Evolutionary conservation across 2,329 filamentous ascomycete species (phyloP), one percentile per base, ranked within the genome.

Genomic region (Penicillium sp.): DNA sequence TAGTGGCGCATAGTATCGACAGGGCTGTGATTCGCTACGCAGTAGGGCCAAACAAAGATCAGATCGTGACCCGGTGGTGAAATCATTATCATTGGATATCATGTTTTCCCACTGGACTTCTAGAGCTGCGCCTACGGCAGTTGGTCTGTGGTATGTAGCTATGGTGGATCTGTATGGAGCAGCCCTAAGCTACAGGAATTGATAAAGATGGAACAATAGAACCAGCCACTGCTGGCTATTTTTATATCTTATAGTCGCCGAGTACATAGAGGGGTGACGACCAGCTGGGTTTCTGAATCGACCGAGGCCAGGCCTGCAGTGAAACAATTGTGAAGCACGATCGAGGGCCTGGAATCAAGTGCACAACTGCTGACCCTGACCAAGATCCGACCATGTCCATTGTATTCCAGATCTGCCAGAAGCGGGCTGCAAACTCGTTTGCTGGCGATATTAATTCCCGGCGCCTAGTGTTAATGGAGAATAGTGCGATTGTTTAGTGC

Each of bases 201-300:
- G 37, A 36, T 50, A 46, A 41, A 18, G 18, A 18, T 50, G 50
- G 50, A 42, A 55, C 46, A 53, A 50, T 53, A 53, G 39, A 33
- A 10, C 33, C 43, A 44, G 43, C 43, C 43, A 55, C 36, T 40
- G n/a, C 30, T 40, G 19, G 18, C 19, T 52, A 43, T 46, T 46
- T 49, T 40, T 37, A 13, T 41, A 18, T 29, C 43, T 35, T 28
- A n/a, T n/a, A 44, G 7, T 19, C 8, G 13, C 4, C 12, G n/a
- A n/a, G n/a, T n/a, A n/a, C n/a, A 4, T 14, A 36, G 7, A 12
- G 18, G 29, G 10, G 29, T n/a, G 33, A n/a, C 11, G 14, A 46
- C 8, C 12, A 25, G 18, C 16, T n/a, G 30, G 31, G 14, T 46
- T 11, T 41, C 7, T 6, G n/a, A 25, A 27, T 8, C 11, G 22